Base-by-base conservation (phyloP, 148 eudicot species). In the Camellia sinensis region DNA sequence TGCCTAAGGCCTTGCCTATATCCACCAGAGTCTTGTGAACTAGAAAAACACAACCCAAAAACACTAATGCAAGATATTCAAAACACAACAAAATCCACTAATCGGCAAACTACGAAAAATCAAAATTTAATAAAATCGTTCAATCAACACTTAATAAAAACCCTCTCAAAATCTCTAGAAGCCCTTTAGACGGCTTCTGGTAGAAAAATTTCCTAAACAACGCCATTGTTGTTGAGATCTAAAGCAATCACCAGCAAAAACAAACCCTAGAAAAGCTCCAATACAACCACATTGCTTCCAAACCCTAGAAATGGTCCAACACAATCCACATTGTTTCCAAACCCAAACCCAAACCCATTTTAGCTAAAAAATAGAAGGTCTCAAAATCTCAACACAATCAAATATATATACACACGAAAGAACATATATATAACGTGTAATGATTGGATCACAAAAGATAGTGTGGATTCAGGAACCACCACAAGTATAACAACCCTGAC, bases 101-200 rank as follows among this genome's bases (percentile, higher is more conserved):
- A 75, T 60, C 22, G 7, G 29, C 37, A 71, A 71, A 61, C 18
- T 14, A 37, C 8, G 1, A 56, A 67, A 1, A 37, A 62, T 29
- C 54, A 5, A 29, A 75, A 71, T 5, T 5, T 41, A 45, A 21
- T 13, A 56, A 67, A 68, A 59, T 54, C 14, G 11, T 46, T 40
- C 22, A 41, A 61, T 13, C 22, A 73, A 78, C 57, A 69, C 91
- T 48, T 87, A 94, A 97, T 97, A 77, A 89, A 94, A 76, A 94
- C 97, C 86, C 98, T 85, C 82, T 94, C 98, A 12, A 92, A 83
- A 94, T 92, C 90, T 94, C 98, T 15, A 94, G 83, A 82, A 94
- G 87, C 74, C 97, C 93, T 78, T 94, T 97, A 29, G 95, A 95
- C 43, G 98, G 97, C 83, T 94, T 94, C 84, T 89, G 77, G 14